A percentile compares a stretch with the other conserved stretches of the same genome.
phyloP scores from a whole-genome alignment of 2,329 filamentous ascomycete genomes.

The Teratosphaeria epicoccoides region DNA sequence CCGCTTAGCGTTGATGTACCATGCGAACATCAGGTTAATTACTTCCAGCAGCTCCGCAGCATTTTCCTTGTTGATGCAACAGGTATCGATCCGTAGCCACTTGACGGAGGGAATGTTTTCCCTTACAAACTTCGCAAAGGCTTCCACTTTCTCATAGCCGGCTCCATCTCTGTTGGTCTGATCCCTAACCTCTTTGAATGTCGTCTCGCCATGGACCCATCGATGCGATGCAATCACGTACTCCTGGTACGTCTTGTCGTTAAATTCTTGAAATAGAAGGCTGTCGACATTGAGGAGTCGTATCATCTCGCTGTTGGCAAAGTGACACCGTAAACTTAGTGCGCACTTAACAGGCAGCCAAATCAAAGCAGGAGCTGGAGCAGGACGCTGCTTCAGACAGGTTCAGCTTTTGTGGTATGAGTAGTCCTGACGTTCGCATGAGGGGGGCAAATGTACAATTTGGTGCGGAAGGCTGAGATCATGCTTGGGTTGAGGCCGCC shows the following conservation, averaged over 20 bases:
- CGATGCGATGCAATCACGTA: conserved; percentile 14
- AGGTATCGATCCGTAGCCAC: conserved; percentile 17
- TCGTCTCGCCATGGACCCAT: conserved; percentile 8
- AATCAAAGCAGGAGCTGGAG: too few species aligned
- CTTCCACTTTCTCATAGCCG: conserved; percentile 12
- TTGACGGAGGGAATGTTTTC: conserved; percentile 7
- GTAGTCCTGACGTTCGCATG: too few species aligned
- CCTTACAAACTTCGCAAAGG: conserved; percentile 10
- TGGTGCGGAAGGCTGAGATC: too few species aligned
- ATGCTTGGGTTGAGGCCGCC: too few species aligned
- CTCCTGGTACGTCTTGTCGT: conserved; percentile 6
- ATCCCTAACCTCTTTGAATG: conserved; percentile 8
- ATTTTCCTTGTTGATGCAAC: conserved; percentile 15
- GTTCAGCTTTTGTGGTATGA: too few species aligned
- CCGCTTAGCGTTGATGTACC: neutral
- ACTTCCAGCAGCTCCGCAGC: conserved; percentile 12
- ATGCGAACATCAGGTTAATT: conserved; percentile 14
- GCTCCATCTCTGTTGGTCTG: conserved; percentile 3
- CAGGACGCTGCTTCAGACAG: too few species aligned
- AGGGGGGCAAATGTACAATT: too few species aligned
- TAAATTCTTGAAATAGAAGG: conserved; percentile 9
- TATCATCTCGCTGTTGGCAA: too few species aligned
- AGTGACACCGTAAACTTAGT: too few species aligned
- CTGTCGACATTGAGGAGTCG: conserved; percentile 8
- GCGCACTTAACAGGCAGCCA: too few species aligned